Evolutionary conservation across 768 basidiomycete species (phyloP).

Genomic region (Pleurotus djamor): DNA sequence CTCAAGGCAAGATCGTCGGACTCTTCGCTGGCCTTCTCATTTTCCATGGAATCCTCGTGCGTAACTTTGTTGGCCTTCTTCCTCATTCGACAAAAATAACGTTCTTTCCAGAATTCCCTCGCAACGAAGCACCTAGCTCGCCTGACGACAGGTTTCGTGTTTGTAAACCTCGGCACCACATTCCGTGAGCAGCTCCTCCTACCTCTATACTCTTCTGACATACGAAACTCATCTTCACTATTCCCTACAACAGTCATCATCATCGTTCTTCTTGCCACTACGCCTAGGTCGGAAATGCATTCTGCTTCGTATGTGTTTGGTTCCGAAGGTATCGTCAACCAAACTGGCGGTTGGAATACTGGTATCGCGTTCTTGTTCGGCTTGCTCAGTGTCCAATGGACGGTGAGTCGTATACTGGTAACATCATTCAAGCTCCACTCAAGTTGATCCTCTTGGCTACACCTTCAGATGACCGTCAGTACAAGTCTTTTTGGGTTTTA

Average conservation of each 20-base stretch:
- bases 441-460: constrained; percentile 15
- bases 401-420: constrained; percentile 39
- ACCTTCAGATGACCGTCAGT: constrained; percentile 54
- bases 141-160: constrained; percentile 77
- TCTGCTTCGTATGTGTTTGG: constrained; percentile 80
- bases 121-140: constrained; percentile 74
- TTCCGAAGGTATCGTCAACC: constrained; percentile 68
- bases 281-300: constrained; percentile 77
- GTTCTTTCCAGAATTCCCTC: constrained; percentile 53
- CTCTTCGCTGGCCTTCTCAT: constrained; percentile 76
- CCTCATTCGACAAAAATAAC: neutral
- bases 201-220: constrained; percentile 1
- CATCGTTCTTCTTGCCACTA: constrained; percentile 77
- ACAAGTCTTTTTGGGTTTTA: neutral
- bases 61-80: constrained; percentile 12
- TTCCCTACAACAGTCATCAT: constrained; percentile 59
- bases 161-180: constrained; percentile 83
- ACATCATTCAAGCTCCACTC: neutral
- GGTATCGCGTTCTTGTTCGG: constrained; percentile 87
- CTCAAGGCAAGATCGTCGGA: constrained; percentile 73
- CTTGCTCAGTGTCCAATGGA: constrained; percentile 86
- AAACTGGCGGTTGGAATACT: constrained; percentile 75
- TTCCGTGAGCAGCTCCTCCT: constrained; percentile 38
- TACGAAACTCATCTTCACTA: neutral
- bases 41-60: constrained; percentile 70